These are phyloP conservation scores for Neopestalotiopsis rosae DNA, from an alignment of 2,329 filamentous ascomycete genomes.

Conservation along the genomic window DNA sequence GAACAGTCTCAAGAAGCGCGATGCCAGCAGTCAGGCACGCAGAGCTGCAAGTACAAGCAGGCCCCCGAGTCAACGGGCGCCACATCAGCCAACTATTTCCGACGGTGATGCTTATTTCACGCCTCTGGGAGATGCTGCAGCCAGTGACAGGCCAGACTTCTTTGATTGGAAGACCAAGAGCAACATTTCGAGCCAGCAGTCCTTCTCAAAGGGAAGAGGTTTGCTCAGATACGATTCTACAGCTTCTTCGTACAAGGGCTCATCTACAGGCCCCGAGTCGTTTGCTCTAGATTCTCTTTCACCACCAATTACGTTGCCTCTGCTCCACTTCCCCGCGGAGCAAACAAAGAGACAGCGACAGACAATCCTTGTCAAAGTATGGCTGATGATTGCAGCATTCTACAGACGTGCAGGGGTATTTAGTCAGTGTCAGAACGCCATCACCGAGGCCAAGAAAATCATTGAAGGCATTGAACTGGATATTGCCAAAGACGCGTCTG, in stretches of 20 bases:
- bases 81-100: constrained; percentile 38
- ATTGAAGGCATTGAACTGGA: constrained; percentile 74
- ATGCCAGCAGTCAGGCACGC: constrained; percentile 54
- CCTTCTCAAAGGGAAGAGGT: constrained; percentile 49
- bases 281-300: constrained; percentile 47
- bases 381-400: constrained; percentile 88
- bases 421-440: constrained; percentile 80
- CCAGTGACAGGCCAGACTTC: constrained; percentile 46
- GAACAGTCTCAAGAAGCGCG: constrained; percentile 58
- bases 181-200: constrained; percentile 44
- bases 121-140: constrained; percentile 45
- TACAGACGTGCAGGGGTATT: constrained; percentile 83
- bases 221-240: constrained; percentile 52
- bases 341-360: constrained; percentile 56
- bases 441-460: constrained; percentile 81
- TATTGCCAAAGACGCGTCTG: constrained; percentile 65
- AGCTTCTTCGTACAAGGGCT: constrained; percentile 45
- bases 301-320: constrained; percentile 53
- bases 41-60: constrained; percentile 50
- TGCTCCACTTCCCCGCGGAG: constrained; percentile 60
- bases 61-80: constrained; percentile 39
- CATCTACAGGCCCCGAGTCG: constrained; percentile 46
- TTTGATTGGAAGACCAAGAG: constrained; percentile 49
- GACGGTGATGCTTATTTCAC: constrained; percentile 60
- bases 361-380: constrained; percentile 74